A percentile compares a stretch with the other conserved stretches of the same genome.
Evolutionary conservation across 2,329 filamentous ascomycete species (phyloP).

Genomic region (Diaporthe humulicola): DNA sequence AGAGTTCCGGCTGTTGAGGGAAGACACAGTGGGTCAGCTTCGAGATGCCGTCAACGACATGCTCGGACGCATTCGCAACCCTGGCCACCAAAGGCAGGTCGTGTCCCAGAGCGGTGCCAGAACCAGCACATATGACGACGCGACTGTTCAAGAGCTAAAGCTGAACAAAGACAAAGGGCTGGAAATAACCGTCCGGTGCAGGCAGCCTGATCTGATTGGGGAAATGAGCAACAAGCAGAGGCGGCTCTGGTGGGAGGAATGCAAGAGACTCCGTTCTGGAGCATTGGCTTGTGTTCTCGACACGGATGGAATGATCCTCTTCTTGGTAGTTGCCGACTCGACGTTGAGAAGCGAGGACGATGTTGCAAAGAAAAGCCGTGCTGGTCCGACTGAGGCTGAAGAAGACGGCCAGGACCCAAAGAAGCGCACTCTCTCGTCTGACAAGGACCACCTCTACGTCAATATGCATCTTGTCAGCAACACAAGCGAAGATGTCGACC

Average conservation of each 20-base stretch:
- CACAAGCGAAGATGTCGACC: constrained; percentile 39
- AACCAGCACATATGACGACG: constrained; percentile 54
- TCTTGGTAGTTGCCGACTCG: constrained; percentile 55
- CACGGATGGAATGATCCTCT: constrained; percentile 53
- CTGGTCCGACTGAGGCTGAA: neutral
- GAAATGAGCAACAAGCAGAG: constrained; percentile 48
- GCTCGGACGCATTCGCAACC: constrained; percentile 49
- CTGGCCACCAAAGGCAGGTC: constrained; percentile 14
- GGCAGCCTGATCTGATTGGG: constrained; percentile 54
- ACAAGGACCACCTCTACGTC: constrained; percentile 48
- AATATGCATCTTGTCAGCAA: constrained; percentile 48
- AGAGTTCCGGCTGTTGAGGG: constrained; percentile 68
- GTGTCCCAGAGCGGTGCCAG: constrained; percentile 46
- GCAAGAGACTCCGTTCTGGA: constrained; percentile 62
- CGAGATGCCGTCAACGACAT: constrained; percentile 60
- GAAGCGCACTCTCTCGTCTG: constrained; percentile 48
- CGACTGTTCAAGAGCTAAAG: constrained; percentile 47
- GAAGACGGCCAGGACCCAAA: neutral
- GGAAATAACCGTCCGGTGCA: constrained; percentile 58
- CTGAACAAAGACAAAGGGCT: constrained; percentile 58
- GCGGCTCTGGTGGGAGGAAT: constrained; percentile 63
- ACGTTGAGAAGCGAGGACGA: constrained; percentile 34
- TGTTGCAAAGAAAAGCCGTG: neutral
- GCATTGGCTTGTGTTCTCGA: constrained; percentile 64
- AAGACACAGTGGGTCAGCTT: constrained; percentile 68